Conservation (phyloP, 1,284 basidiomycete genomes). For the Puccinia horiana region DNA sequence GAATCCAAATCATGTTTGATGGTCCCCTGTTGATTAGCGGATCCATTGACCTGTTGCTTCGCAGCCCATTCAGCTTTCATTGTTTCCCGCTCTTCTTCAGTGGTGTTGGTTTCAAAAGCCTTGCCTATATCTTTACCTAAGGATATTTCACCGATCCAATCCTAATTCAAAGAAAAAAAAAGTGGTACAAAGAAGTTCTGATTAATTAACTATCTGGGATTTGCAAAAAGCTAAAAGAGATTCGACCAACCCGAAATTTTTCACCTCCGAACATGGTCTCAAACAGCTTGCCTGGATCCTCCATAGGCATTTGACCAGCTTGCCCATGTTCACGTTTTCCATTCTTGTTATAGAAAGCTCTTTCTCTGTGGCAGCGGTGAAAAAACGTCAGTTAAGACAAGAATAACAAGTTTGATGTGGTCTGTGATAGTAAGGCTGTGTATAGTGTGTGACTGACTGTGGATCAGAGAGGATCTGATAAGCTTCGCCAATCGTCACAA, state of each 20-base stretch:
- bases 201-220: not conserved
- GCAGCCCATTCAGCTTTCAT: conserved; percentile 56
- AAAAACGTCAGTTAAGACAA: not conserved
- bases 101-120: conserved; percentile 59
- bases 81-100: conserved; percentile 58
- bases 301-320: conserved; percentile 40
- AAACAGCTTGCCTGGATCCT: conserved; percentile 52
- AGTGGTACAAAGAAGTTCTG: too few relatives aligned
- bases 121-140: conserved; percentile 59
- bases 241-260: conserved; percentile 39
- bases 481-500: conserved; percentile 48
- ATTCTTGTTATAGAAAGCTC: conserved; percentile 58
- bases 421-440: not conserved
- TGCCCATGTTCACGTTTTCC: conserved; percentile 56
- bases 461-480: conserved; percentile 49
- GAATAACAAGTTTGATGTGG: not conserved
- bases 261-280: conserved; percentile 58
- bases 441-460: conserved; percentile 25
- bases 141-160: conserved; percentile 58
- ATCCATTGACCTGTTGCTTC: conserved; percentile 12
- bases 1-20: conserved; percentile 42
- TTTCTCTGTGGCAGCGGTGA: conserved; percentile 52
- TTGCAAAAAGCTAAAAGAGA: not conserved
- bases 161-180: conserved; percentile 24
- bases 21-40: not conserved